phyloP scores from a whole-genome alignment of 345 rosid genomes.

The Moricandia arvensis region DNA sequence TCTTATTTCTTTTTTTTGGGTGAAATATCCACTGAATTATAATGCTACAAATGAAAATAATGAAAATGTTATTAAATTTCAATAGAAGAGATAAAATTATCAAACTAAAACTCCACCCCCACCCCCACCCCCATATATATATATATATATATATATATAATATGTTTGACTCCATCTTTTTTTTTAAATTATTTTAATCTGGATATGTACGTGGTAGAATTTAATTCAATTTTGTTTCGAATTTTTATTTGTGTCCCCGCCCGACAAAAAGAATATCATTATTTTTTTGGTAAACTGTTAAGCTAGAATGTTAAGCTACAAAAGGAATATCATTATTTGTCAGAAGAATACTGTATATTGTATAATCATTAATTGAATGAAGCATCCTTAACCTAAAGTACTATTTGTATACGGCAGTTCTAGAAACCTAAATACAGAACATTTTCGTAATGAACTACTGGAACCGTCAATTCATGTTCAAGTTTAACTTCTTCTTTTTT shows the following conservation, averaged over 20 bases:
- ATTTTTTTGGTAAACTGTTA: background rate
- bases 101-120: too few species aligned
- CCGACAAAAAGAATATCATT: background rate
- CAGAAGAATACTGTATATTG: background rate
- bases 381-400: constrained; percentile 1
- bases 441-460: background rate
- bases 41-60: too few species aligned
- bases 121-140: too few species aligned
- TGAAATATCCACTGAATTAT: too few species aligned
- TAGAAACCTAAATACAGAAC: constrained; percentile 5
- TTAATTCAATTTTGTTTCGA: too few species aligned
- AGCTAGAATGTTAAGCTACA: background rate
- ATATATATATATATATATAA: too few species aligned
- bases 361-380: background rate
- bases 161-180: too few species aligned
- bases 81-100: too few species aligned
- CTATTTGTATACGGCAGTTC: background rate
- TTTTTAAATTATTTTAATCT: too few species aligned
- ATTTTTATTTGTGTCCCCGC: background rate
- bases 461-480: background rate
- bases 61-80: too few species aligned
- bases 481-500: background rate
- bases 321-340: background rate
- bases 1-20: too few species aligned
- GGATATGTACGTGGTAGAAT: too few species aligned